Evolutionary conservation across 139 green algal species (phyloP).

Genomic region (Bryopsis sp.): DNA sequence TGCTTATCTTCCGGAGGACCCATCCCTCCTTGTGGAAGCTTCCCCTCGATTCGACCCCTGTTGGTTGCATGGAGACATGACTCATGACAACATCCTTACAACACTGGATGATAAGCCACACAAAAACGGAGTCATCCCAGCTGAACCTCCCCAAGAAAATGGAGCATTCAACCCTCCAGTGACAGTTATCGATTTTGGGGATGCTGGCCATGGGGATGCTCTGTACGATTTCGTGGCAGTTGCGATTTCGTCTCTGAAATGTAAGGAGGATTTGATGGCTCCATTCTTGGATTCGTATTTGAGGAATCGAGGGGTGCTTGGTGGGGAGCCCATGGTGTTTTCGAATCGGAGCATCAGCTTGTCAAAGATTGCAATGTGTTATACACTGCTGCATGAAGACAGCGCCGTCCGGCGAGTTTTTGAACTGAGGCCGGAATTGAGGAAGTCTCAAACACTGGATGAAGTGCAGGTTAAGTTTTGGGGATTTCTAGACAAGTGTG

Average conservation of each 20-base stretch:
- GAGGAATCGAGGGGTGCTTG: neutral
- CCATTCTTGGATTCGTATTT: neutral
- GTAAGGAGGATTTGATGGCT: neutral
- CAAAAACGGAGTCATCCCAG: neutral
- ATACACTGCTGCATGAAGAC: conserved; percentile 35
- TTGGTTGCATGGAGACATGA: conserved; percentile 33
- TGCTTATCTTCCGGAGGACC: conserved; percentile 3
- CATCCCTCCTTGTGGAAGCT: neutral
- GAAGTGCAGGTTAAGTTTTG: conserved; percentile 1
- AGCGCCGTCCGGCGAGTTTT: conserved; percentile 18
- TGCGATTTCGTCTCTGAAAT: conserved; percentile 18
- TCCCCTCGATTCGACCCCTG: neutral
- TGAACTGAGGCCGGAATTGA: conserved; percentile 20
- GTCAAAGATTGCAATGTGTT: conserved; percentile 25
- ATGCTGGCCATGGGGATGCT: conserved; percentile 30
- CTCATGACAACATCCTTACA: conserved; percentile 30
- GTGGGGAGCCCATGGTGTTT: neutral
- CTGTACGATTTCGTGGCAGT: conserved; percentile 33
- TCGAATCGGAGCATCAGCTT: neutral
- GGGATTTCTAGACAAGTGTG: neutral
- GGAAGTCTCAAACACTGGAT: neutral
- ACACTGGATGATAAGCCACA: too few species aligned
- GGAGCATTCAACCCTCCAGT: neutral
- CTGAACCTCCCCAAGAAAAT: neutral
- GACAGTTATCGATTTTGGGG: conserved; percentile 31